A percentile compares a stretch with the other conserved stretches of the same genome.
Conservation (phyloP, 140 eudicot species). For the Flaveria floridana region DNA sequence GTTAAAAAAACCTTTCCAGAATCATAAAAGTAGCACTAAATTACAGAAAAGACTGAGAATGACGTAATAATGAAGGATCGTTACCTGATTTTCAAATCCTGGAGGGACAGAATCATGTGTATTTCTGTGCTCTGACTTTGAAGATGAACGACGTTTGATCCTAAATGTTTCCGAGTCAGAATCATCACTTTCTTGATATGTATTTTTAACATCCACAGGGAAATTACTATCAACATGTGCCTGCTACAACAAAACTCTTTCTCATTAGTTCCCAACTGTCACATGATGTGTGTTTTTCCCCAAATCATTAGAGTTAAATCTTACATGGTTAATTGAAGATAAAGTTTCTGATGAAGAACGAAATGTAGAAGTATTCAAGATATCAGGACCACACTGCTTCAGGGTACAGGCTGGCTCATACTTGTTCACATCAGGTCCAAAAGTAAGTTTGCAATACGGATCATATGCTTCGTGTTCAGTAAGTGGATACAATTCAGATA, state of each 20-base stretch:
- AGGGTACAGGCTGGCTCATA: conserved; percentile 19
- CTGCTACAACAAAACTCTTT: conserved; percentile 22
- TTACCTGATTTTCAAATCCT: conserved; percentile 61
- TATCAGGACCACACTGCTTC: conserved; percentile 15
- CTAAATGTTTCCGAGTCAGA: conserved; percentile 85
- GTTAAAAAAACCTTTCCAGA: not conserved
- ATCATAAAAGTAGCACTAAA: not conserved
- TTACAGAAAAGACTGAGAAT: not conserved
- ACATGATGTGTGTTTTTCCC: not conserved
- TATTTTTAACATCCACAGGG: conserved; percentile 26
- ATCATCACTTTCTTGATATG: conserved; percentile 63
- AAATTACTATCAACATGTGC: conserved; percentile 38
- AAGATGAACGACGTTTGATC: conserved; percentile 77
- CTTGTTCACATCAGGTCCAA: conserved; percentile 31
- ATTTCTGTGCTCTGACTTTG: conserved; percentile 46
- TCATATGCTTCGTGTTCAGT: conserved; percentile 55
- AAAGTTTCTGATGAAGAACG: conserved; percentile 18
- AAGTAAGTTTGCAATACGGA: conserved; percentile 56
- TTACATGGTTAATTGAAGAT: conserved; percentile 38
- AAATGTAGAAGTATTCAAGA: conserved; percentile 19
- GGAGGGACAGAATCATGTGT: conserved; percentile 31
- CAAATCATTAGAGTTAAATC: conserved; percentile 18
- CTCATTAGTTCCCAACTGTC: not conserved
- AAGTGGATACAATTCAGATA: conserved; percentile 46
- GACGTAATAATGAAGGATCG: conserved; percentile 7